phyloP scores from a whole-genome alignment of 768 basidiomycete species.

The Lactarius quietus region DNA sequence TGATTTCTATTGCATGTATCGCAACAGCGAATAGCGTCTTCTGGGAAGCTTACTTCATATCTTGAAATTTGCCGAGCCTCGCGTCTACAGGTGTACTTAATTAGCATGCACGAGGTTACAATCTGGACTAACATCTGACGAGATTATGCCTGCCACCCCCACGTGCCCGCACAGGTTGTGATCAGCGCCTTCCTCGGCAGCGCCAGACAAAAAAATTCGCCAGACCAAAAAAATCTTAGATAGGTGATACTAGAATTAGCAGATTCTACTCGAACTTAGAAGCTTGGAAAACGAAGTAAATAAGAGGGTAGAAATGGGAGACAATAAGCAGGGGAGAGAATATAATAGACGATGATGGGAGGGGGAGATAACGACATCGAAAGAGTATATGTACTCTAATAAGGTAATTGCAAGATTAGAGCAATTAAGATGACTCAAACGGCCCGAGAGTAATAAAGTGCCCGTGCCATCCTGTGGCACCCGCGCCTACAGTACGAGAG shows the following conservation, averaged over 20 bases:
- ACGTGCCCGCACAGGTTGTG: not conserved
- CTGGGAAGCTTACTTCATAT: not conserved
- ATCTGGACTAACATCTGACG: not conserved
- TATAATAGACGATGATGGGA: not conserved
- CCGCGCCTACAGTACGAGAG: not conserved
- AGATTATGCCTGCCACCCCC: not conserved
- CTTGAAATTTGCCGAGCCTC: not conserved
- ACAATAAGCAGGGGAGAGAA: slow-evolving; percentile 2
- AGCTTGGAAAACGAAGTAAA: not conserved
- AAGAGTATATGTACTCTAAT: slow-evolving; percentile 15
- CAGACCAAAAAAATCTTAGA: not conserved
- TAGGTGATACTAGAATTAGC: slow-evolving; percentile 3
- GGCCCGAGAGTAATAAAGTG: not conserved
- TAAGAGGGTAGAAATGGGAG: not conserved
- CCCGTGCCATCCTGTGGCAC: not conserved
- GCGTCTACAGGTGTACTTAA: not conserved
- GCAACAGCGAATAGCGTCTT: not conserved
- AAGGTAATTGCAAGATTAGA: slow-evolving; percentile 7
- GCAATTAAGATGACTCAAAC: not conserved
- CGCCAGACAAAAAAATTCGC: not conserved
- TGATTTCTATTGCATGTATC: not conserved
- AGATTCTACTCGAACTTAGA: slow-evolving; percentile 10
- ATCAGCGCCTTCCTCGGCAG: slow-evolving; percentile 3
- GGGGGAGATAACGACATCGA: not conserved
- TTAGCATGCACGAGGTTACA: not conserved